Evolutionary conservation across 1,284 basidiomycete genomes (phyloP), one percentile per base, ranked within the genome.

Genomic region (Melampsora larici-populina): DNA sequence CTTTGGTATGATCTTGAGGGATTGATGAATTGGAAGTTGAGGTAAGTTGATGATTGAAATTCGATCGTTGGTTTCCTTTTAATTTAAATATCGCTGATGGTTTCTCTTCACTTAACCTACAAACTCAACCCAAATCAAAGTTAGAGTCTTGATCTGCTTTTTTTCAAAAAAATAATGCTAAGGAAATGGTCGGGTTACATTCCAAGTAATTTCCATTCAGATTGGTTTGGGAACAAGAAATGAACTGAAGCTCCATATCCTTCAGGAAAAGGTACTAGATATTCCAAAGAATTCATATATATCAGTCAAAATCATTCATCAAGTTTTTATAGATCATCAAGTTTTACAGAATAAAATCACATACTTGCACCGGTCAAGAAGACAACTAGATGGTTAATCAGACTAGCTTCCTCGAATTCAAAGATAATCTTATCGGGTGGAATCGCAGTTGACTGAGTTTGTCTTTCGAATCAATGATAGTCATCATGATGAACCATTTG

Each of bases 71-170:
- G 65, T 87, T 89, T 69, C 88, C 89, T 11, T 90, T 88, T 21
- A 96, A 87, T 21, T 92, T 90, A 86, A 94, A 96, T 81, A 97
- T 94, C 0, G 93, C 90, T 1, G 92, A 94, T 0, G 93, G 93
- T 82, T 95, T 95, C 26, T 91, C 89, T 83, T 94, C 94, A 1
- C 93, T 93, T 49, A 97, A 86, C 87, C 93, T 94, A 46, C 43
- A 11, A 21, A 55, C 2, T n/a, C 18, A 17, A 55, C 21, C 36
- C 36, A n/a, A n/a, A n/a, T n/a, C n/a, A n/a, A n/a, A n/a, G n/a
- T n/a, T n/a, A n/a, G n/a, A n/a, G n/a, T n/a, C n/a, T n/a, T n/a
- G n/a, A n/a, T n/a, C n/a, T n/a, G n/a, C n/a, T n/a, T n/a, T n/a
- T n/a, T n/a, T n/a, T n/a, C n/a, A n/a, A n/a, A n/a, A n/a, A n/a